Base-by-base conservation (phyloP, 2,329 filamentous ascomycete species). In the Exophiala phaeomuriformis region DNA sequence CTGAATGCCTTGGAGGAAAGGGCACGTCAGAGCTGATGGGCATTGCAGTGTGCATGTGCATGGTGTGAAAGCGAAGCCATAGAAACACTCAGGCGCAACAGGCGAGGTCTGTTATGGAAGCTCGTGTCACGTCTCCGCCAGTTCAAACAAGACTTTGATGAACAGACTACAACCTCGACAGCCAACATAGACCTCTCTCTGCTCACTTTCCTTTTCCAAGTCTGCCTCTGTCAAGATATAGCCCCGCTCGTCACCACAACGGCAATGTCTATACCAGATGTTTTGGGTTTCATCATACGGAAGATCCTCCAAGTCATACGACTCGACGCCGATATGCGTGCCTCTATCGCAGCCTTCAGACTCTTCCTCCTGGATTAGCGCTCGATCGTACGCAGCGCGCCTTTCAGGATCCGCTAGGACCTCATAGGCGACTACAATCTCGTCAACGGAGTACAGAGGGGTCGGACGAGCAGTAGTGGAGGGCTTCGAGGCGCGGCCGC, bases 101-200 rank as follows among this genome's bases (percentile, higher is more conserved):
- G 28, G 4, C 19, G 7, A 7, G 6, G 19, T 5, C n/a, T 43
- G 41, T 27, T 6, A 27, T 27, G 27, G 6, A 28, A 5, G 41
- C 19, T 6, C 19, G 2, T 3, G 60, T 44, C 61, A 63, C 44
- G 64, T 65, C 5, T 71, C 74, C 52, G 75, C 74, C 44, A 78
- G 73, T 27, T 74, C 77, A 71, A 83, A 84, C 58, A 78, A 67
- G 42, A 84, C 75, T 65, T 77, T 77, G 56, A 83, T 71, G 76
- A 78, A 83, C 53, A 84, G 71, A 72, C 81, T 84, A 67, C 81
- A 84, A 35, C 81, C 81, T 52, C 72, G 71, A 69, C 81, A 84
- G 2, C 79, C 80, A 12, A 81, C 73, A 43, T 81, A 68, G 55
- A 84, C 70, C 68, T 84, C 81, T 28, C 55, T 77, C 58, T 74